Evolutionary conservation across 495 filamentous ascomycete genomes (phyloP).

Genomic region (Pseudevernia furfuracea): DNA sequence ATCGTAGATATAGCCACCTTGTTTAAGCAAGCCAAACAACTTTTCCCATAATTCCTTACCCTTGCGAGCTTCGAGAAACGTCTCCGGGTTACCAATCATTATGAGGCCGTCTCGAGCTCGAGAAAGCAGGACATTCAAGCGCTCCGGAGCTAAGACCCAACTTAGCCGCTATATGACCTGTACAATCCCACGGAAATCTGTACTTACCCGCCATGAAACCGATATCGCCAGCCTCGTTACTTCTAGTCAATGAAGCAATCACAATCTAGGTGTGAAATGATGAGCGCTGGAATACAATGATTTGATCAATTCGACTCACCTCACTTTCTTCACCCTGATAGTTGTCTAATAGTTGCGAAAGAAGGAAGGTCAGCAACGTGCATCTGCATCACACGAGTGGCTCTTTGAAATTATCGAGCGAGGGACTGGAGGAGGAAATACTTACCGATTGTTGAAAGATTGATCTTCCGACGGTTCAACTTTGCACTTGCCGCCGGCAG

Average conservation of each 20-base stretch:
- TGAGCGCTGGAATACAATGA: background rate
- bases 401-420: background rate
- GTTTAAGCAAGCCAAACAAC: conserved; percentile 52
- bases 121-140: conserved; percentile 67
- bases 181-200: too few species aligned
- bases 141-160: conserved; percentile 30
- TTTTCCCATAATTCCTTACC: conserved; percentile 50
- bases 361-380: background rate
- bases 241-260: conserved; percentile 57
- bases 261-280: conserved; percentile 41
- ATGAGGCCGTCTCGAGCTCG: conserved; percentile 59
- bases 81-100: conserved; percentile 64
- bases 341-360: conserved; percentile 62
- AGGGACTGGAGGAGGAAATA: background rate
- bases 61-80: conserved; percentile 57
- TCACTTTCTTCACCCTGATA: conserved; percentile 78
- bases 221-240: conserved; percentile 55
- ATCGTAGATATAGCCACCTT: conserved; percentile 51
- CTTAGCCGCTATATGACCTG: too few species aligned
- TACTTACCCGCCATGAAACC: conserved; percentile 54
- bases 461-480: conserved; percentile 43
- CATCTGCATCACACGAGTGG: background rate
- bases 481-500: conserved; percentile 47
- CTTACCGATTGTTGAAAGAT: conserved; percentile 60
- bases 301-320: background rate